Evolutionary conservation across 163 green algal species (phyloP).

Genomic region (Volvox carteri): DNA sequence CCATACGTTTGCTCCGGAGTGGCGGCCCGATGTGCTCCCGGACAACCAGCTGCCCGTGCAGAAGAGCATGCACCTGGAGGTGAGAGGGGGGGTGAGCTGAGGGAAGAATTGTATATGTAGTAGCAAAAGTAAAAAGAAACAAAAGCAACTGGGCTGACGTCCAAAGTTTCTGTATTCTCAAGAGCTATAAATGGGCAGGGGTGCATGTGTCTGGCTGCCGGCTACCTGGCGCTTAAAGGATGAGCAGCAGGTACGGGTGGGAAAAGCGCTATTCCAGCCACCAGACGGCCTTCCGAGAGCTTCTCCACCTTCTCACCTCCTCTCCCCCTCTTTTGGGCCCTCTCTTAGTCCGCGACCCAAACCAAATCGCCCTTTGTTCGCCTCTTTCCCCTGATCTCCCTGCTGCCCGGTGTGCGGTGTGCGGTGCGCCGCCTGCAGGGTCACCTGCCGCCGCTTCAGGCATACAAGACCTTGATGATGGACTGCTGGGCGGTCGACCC

Average conservation of each 20-base stretch:
- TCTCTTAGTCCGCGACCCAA: background rate
- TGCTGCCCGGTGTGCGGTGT: too few relatives aligned
- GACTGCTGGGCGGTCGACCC: conserved; percentile 50
- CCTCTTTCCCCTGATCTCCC: background rate
- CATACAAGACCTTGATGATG: conserved; percentile 47
- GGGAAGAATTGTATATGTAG: too few relatives aligned
- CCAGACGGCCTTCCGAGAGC: too few relatives aligned
- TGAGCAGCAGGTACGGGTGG: too few relatives aligned
- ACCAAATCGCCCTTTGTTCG: background rate
- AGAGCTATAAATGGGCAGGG: too few relatives aligned
- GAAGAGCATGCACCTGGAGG: conserved; percentile 41
- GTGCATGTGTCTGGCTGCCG: too few relatives aligned
- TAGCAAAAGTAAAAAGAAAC: too few relatives aligned
- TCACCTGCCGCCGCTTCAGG: conserved; percentile 11
- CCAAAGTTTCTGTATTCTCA: too few relatives aligned
- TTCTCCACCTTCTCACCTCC: background rate
- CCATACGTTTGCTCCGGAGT: background rate
- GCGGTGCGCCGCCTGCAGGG: background rate
- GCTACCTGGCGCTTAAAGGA: too few relatives aligned
- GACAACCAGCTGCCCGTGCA: conserved; percentile 27
- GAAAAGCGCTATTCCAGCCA: too few relatives aligned
- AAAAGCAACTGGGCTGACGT: too few relatives aligned
- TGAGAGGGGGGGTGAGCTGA: conserved; percentile 1
- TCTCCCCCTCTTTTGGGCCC: background rate
- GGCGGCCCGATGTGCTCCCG: conserved; percentile 21